These are phyloP conservation scores for Beauveria varroae DNA, from an alignment of 2,329 filamentous ascomycete genomes.

Conservation along the genomic window DNA sequence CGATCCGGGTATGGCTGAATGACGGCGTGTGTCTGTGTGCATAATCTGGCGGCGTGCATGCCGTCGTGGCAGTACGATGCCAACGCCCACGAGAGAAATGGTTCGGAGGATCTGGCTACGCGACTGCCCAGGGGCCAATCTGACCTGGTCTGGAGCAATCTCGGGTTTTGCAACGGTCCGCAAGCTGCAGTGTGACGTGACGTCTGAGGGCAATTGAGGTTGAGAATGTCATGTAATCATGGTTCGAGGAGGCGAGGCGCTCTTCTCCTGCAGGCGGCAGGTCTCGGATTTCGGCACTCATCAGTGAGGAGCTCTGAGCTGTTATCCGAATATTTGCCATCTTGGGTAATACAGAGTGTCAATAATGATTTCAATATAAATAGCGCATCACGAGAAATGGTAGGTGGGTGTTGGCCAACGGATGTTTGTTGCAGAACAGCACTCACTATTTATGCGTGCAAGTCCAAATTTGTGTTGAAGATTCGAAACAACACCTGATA, in stretches of 20 bases:
- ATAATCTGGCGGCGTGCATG: slow-evolving; percentile 4
- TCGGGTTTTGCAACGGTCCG: slow-evolving; percentile 6
- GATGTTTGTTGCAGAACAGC: background rate
- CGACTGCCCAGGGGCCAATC: background rate
- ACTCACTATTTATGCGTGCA: background rate
- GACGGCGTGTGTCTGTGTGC: background rate
- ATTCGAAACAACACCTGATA: background rate
- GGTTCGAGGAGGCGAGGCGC: background rate
- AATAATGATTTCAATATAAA: background rate
- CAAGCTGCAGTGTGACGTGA: slow-evolving; percentile 6
- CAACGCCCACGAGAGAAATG: background rate
- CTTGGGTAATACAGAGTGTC: no score
- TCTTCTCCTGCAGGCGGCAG: background rate
- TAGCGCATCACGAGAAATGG: background rate
- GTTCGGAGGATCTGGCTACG: background rate
- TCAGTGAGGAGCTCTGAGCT: background rate
- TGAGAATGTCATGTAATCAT: background rate
- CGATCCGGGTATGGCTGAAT: slow-evolving; percentile 5
- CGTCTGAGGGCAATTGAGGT: background rate
- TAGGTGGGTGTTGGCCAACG: background rate
- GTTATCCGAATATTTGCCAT: background rate
- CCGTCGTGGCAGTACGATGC: background rate
- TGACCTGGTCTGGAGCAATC: slow-evolving; percentile 5
- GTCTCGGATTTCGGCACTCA: slow-evolving; percentile 1
- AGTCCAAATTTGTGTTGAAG: background rate